Percentiles rank a stretch among this genome's conserved stretches.
phyloP scores from a whole-genome alignment of 208 protist species.

The Lotmaria passim region DNA sequence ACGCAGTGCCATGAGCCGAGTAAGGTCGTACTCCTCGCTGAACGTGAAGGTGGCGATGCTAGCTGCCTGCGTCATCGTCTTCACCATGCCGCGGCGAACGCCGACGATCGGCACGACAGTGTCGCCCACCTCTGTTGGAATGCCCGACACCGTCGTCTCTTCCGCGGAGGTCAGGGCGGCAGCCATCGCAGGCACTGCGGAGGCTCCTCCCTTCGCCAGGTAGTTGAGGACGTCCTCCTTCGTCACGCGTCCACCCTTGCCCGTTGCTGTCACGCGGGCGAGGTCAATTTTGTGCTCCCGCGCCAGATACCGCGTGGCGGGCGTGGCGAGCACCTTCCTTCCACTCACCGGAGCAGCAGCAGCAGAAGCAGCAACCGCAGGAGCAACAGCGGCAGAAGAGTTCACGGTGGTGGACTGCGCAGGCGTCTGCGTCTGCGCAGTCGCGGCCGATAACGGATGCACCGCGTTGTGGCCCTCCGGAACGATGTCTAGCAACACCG shows the following conservation, averaged over 20 bases:
- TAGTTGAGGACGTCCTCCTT: conserved; percentile 89
- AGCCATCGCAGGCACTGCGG: neutral
- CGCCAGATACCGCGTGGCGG: conserved; percentile 90
- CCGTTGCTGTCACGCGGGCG: conserved; percentile 54
- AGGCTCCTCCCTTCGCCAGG: neutral
- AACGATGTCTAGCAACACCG: conserved; percentile 88
- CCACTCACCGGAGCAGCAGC: neutral
- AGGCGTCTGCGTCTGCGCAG: neutral
- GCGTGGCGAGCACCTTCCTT: conserved; percentile 86
- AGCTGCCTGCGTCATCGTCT: conserved; percentile 90
- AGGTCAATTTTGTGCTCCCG: conserved; percentile 86
- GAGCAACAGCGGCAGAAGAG: neutral
- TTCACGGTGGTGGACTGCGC: too few relatives aligned
- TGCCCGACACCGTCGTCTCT: neutral
- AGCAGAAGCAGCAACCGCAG: neutral
- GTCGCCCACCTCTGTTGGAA: conserved; percentile 30
- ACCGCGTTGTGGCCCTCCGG: conserved; percentile 5
- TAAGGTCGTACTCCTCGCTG: conserved; percentile 90
- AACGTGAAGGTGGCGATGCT: conserved; percentile 92
- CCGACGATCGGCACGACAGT: conserved; percentile 50
- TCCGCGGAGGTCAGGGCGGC: neutral
- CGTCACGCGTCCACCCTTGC: conserved; percentile 86
- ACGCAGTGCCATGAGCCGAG: conserved; percentile 67
- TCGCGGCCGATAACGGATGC: neutral
- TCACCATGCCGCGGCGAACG: conserved; percentile 89